These are phyloP conservation scores for Psilocybe cyanescens DNA, from an alignment of 768 basidiomycete genomes.

Conservation along the genomic window DNA sequence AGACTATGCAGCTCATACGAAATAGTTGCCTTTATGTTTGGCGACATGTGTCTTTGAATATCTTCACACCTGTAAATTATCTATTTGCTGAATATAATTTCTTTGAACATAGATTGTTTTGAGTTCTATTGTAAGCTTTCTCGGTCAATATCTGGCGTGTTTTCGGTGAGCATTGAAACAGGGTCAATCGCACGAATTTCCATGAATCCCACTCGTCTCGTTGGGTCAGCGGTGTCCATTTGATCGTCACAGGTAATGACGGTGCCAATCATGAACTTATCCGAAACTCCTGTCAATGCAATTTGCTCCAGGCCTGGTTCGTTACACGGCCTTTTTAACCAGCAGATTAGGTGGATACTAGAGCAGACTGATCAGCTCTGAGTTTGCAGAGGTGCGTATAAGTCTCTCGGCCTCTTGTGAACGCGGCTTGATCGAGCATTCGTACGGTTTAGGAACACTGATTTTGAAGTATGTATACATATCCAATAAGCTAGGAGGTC, in stretches of 20 bases:
- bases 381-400: neutral
- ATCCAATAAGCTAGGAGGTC: neutral
- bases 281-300: too few relatives aligned
- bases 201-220: too few relatives aligned
- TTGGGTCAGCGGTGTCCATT: too few relatives aligned
- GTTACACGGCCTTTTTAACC: too few relatives aligned
- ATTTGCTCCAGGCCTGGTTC: too few relatives aligned
- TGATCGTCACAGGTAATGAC: too few relatives aligned
- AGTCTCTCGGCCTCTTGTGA: neutral
- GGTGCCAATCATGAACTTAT: too few relatives aligned
- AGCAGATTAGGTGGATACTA: neutral
- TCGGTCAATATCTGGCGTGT: too few relatives aligned
- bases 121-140: neutral
- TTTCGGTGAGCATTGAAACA: too few relatives aligned
- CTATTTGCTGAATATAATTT: neutral
- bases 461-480: neutral
- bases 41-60: slow-evolving; percentile 45
- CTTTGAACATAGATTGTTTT: neutral
- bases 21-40: slow-evolving; percentile 35
- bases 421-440: slow-evolving; percentile 12
- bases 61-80: neutral
- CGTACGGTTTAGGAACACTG: slow-evolving; percentile 9
- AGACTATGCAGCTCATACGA: slow-evolving; percentile 17
- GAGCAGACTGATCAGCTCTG: neutral
- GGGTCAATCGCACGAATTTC: too few relatives aligned